Percentiles rank a stretch among this genome's conserved stretches.
Evolutionary conservation across 1,139 yeast species (phyloP).

Genomic region (Pichiaceae sp.): DNA sequence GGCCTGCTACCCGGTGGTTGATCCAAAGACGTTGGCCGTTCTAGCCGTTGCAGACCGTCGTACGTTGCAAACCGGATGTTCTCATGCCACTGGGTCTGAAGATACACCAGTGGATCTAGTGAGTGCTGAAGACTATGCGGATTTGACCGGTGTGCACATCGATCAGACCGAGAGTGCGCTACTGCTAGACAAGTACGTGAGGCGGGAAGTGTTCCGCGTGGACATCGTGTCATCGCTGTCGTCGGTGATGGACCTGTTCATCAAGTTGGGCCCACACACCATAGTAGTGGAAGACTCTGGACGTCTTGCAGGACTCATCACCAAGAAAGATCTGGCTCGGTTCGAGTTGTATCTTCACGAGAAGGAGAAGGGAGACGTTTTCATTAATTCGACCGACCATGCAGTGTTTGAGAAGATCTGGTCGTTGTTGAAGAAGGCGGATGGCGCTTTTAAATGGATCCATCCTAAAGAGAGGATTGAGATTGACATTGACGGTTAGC

Average conservation of each 20-base stretch:
- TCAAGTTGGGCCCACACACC: constrained; percentile 72
- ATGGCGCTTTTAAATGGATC: no score
- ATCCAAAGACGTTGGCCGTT: constrained; percentile 18
- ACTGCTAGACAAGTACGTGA: constrained; percentile 37
- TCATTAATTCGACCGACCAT: constrained; percentile 15
- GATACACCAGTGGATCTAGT: not conserved
- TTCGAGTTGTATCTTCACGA: constrained; percentile 31
- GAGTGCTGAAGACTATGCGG: constrained; percentile 6
- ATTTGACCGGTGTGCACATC: constrained; percentile 10
- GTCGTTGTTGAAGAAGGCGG: constrained; percentile 4
- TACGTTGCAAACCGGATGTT: not conserved
- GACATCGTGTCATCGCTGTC: constrained; percentile 49
- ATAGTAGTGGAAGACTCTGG: constrained; percentile 57
- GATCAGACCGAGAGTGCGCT: constrained; percentile 13
- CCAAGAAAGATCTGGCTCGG: constrained; percentile 60
- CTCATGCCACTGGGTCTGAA: not conserved
- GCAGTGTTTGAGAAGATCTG: constrained; percentile 11
- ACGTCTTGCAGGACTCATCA: constrained; percentile 47
- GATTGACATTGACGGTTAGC: no score
- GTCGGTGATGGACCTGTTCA: constrained; percentile 59
- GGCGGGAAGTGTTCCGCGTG: constrained; percentile 58
- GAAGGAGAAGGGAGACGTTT: constrained; percentile 18
- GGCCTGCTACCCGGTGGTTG: constrained; percentile 51
- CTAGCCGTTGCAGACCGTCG: constrained; percentile 26
- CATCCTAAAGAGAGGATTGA: no score